phyloP scores from a whole-genome alignment of 495 filamentous ascomycete genomes.

The Bacidia gigantensis region DNA sequence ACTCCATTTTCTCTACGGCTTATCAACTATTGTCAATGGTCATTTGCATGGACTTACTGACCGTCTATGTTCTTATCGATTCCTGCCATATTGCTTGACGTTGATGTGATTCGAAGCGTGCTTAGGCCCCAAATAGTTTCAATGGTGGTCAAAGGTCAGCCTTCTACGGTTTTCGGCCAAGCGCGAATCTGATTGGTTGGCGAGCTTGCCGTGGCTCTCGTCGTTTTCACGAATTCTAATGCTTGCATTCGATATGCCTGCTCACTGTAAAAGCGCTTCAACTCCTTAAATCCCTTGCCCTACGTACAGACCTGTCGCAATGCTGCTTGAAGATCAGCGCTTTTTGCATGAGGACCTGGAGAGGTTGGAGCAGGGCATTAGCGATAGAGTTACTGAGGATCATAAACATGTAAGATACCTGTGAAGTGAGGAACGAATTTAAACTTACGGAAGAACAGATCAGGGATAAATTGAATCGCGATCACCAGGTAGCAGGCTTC shows the following conservation, averaged over 20 bases:
- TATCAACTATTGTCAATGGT: slow-evolving; percentile 15
- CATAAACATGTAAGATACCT: slow-evolving; percentile 77
- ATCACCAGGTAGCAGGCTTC: slow-evolving; percentile 84
- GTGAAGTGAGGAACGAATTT: no score
- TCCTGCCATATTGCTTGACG: slow-evolving; percentile 52
- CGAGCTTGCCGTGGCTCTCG: no score
- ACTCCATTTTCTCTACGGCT: slow-evolving; percentile 76
- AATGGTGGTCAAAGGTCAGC: no score
- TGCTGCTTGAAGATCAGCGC: slow-evolving; percentile 85
- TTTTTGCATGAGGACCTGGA: slow-evolving; percentile 92
- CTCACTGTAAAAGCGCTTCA: no score
- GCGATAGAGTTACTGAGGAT: slow-evolving; percentile 75
- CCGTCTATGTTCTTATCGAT: slow-evolving; percentile 87
- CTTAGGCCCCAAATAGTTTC: neutral
- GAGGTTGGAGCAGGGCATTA: slow-evolving; percentile 83
- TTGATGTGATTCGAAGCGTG: neutral
- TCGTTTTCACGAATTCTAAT: neutral
- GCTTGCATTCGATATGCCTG: neutral
- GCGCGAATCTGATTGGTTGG: neutral
- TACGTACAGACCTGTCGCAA: no score
- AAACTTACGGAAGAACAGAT: no score
- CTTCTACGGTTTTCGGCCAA: neutral
- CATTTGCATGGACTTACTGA: slow-evolving; percentile 18
- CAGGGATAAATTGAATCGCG: slow-evolving; percentile 68
- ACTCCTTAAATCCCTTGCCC: no score